Evolutionary conservation across 441 rosid genomes (phyloP), one percentile per base, ranked within the genome.

Genomic region (Mallotus repandus): DNA sequence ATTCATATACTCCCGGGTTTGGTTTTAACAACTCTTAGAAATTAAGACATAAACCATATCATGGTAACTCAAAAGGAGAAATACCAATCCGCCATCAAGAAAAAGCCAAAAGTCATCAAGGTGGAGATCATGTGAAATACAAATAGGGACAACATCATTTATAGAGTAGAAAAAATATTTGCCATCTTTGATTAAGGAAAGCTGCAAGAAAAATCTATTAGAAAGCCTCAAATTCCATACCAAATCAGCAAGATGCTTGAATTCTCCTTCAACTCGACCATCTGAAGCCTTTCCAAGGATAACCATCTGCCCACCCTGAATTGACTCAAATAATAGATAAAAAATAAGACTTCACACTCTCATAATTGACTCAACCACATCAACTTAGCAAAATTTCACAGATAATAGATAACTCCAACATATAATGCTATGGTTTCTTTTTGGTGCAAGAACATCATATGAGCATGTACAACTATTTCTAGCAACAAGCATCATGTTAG

Each of bases 261-360:
- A 82, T 71, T 87, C 83, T 21, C 54, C 71, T 63, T 85, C 83
- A 73, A 87, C 81, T n/a, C 84, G 84, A 55, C 35, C 74, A 78
- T 82, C 85, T 64, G 86, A 78, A 73, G 87, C 85, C 69, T 82
- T 87, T 72, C 86, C 88, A 48, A 87, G 81, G 55, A 87, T 76
- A 81, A 87, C 56, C 83, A 85, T 74, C 74, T 87, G 90, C 49
- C 90, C 87, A 53, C 90, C 88, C 90, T 87, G 49, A 67, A 69
- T 58, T 11, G 32, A 74, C 38, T 35, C 66, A 38, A 73, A 29
- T 15, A 49, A 35, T 14, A 75, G 16, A 77, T 32, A 72, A 63
- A 62, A 15, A 66, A 61, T 45, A 38, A 53, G 45, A 69, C 69
- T 21, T 71, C 19, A 73, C 43, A 76, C 71, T 63, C 52, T 12